Base-by-base conservation (phyloP, 495 filamentous ascomycete genomes). In the Aspergillus nidulans region DNA sequence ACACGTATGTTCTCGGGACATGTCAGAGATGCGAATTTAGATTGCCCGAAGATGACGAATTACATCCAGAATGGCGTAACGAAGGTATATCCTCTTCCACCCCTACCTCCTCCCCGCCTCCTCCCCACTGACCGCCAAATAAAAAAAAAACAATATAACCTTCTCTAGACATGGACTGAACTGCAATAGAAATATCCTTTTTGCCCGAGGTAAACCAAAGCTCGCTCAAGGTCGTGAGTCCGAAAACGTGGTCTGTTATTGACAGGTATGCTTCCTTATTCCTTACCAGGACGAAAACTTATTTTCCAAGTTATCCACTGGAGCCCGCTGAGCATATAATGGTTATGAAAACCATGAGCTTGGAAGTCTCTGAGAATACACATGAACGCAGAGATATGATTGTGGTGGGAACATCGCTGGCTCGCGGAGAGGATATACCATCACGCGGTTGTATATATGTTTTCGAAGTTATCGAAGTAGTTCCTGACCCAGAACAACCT, bases 361-460 rank as follows among this genome's bases (percentile, higher is more conserved):
- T 99, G 13, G 95, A 96, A 65, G 77, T 94, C 12, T 95, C 91
- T 1, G 94, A 97, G 69, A 82, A 84, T 34, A 96, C 91, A 0
- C 87, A 95, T 61, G 86, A 95, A 61, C 85, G 90, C 13, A 85
- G 81, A 57, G 83, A 86, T 57, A 80, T 96, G 38, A 79, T 97
- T 47, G 84, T 84, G 10, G 88, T 96, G 4, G 95, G 92, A 8
- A 96, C 95, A 0, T 85, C 90, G 21, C 78, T 91, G 39, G 77
- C 85, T 44, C 85, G 84, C 53, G 94, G 95, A 43, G 92, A 97
- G 69, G 94, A 99, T 63, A 82, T 91, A 26, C 84, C 91, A 3
- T 83, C 89, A 0, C 81, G 84, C 30, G 95, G 94, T n/a, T 80
- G 82, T 47, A 80, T 99, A 54, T 92, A 94, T 66, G 88, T 99